Evolutionary conservation across 75 land plant species (phyloP).

Genomic region (Cupressus sempervirens): DNA sequence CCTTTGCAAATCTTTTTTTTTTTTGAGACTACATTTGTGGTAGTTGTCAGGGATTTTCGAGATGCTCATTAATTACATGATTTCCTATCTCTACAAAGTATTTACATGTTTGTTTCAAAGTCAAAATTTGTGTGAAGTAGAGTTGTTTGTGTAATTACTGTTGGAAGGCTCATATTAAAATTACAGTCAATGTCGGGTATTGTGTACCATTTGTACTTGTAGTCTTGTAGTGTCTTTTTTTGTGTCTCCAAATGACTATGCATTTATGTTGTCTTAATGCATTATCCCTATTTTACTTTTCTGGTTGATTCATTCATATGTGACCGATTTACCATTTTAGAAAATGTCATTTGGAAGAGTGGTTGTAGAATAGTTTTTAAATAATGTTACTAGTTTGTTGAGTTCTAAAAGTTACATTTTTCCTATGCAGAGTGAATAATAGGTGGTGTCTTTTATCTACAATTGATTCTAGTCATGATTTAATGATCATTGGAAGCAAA

Average conservation of each 20-base stretch:
- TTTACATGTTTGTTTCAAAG: slow-evolving; percentile 15
- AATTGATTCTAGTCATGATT: not conserved
- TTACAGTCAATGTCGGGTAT: slow-evolving; percentile 16
- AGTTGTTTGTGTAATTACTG: slow-evolving; percentile 13
- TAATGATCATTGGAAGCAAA: not conserved
- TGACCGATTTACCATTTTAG: not conserved
- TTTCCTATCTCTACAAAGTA: slow-evolving; percentile 12
- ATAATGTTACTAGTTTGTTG: not conserved
- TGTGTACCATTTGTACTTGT: slow-evolving; percentile 11
- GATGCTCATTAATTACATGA: slow-evolving; percentile 9
- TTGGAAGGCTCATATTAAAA: slow-evolving; percentile 12
- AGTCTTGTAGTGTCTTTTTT: slow-evolving; percentile 9
- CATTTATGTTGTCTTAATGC: not conserved
- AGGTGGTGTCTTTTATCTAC: not conserved
- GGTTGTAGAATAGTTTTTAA: not conserved
- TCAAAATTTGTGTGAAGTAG: slow-evolving; percentile 13
- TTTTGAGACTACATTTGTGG: slow-evolving; percentile 13
- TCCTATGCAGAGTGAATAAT: not conserved
- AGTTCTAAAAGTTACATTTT: not conserved
- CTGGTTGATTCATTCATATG: not conserved
- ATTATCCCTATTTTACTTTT: slow-evolving; percentile 3
- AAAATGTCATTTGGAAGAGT: not conserved
- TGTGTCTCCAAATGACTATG: slow-evolving; percentile 4
- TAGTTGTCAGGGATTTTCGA: slow-evolving; percentile 14
- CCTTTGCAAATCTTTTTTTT: not conserved